phyloP scores from a whole-genome alignment of 345 rosid species.

The Hypericum perforatum region DNA sequence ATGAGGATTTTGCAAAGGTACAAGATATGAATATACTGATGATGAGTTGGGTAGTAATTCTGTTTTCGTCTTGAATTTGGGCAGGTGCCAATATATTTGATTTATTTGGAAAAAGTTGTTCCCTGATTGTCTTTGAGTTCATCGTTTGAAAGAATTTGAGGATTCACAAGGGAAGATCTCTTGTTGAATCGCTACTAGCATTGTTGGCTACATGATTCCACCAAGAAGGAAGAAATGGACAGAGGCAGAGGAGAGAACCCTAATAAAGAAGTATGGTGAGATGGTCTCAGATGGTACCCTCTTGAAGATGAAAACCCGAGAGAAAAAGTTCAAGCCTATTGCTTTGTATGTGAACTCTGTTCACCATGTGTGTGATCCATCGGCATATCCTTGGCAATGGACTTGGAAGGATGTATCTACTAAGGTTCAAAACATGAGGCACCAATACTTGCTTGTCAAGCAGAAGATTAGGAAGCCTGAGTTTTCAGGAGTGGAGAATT shows the following conservation, averaged over 20 bases:
- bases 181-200: no score
- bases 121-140: no score
- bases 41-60: no score
- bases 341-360: constrained; percentile 52
- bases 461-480: constrained; percentile 63
- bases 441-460: constrained; percentile 66
- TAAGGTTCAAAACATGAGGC: constrained; percentile 84
- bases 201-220: constrained; percentile 50
- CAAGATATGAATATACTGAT: no score
- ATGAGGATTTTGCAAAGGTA: no score
- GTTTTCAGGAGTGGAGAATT: constrained; percentile 16
- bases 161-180: no score
- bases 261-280: constrained; percentile 57
- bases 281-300: constrained; percentile 61
- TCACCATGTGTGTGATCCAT: constrained; percentile 48
- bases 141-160: no score
- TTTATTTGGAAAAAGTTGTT: no score
- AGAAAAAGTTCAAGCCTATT: constrained; percentile 60
- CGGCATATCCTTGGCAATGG: constrained; percentile 64
- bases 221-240: constrained; percentile 71
- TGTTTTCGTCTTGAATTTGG: no score
- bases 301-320: constrained; percentile 69
- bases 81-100: no score
- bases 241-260: constrained; percentile 72
- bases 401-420: constrained; percentile 85